Percentiles rank a stretch among this genome's conserved stretches.
These are phyloP conservation scores for Irpex sp. DNA, from an alignment of 1,284 basidiomycete genomes.

Conservation along the genomic window DNA sequence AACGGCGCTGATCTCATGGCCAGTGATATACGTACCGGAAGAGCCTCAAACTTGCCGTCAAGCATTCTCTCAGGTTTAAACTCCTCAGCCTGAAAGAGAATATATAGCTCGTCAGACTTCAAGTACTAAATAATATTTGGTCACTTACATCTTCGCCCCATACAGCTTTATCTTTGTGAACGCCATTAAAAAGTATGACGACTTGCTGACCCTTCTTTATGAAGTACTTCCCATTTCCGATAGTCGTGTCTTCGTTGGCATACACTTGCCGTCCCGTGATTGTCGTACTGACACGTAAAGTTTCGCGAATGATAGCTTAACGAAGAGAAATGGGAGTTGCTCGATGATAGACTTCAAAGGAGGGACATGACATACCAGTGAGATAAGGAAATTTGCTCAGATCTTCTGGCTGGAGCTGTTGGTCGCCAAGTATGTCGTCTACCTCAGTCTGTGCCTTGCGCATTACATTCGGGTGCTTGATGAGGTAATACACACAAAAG, in stretches of 20 bases:
- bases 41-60: constrained; percentile 40
- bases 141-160: constrained; percentile 48
- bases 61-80: constrained; percentile 47
- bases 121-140: not conserved
- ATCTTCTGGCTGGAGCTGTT: constrained; percentile 34
- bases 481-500: constrained; percentile 40
- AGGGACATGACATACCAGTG: constrained; percentile 24
- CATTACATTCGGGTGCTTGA: constrained; percentile 42
- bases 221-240: constrained; percentile 38
- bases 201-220: constrained; percentile 33
- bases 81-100: constrained; percentile 25
- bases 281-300: constrained; percentile 40
- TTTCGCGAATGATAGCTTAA: constrained; percentile 42
- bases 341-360: too few species aligned
- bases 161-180: constrained; percentile 40
- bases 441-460: constrained; percentile 44
- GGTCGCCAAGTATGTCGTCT: constrained; percentile 38
- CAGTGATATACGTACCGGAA: constrained; percentile 30
- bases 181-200: constrained; percentile 27
- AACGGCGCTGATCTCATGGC: not conserved
- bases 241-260: constrained; percentile 33
- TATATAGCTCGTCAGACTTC: not conserved
- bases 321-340: not conserved
- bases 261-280: constrained; percentile 33
- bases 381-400: constrained; percentile 41